Percentiles rank a stretch among this genome's conserved stretches.
Conservation (phyloP, 495 filamentous ascomycete genomes). For the Xanthoparmelia taractica region DNA sequence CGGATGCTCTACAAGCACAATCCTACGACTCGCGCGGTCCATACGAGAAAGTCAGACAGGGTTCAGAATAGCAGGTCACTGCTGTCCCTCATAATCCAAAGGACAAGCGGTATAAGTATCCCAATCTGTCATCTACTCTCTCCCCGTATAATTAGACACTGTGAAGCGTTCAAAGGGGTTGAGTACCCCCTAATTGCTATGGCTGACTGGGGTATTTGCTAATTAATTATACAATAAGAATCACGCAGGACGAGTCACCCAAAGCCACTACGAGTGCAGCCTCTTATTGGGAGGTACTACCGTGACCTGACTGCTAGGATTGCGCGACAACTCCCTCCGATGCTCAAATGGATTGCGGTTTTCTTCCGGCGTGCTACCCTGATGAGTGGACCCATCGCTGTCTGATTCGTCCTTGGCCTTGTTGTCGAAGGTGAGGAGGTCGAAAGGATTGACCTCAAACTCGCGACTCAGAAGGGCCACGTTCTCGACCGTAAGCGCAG, state of each 20-base stretch:
- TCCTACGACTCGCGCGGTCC: too few species aligned
- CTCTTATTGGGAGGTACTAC: not conserved
- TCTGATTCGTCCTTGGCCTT: not conserved
- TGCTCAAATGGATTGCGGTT: not conserved
- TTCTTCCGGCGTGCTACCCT: not conserved
- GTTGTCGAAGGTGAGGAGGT: not conserved
- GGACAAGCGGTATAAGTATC: too few species aligned
- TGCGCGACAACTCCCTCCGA: not conserved
- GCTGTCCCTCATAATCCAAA: too few species aligned
- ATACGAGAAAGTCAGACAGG: too few species aligned
- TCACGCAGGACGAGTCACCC: not conserved
- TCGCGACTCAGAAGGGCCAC: conserved; percentile 19
- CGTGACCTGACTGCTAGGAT: not conserved
- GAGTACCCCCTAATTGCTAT: not conserved
- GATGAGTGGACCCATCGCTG: not conserved
- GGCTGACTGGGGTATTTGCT: not conserved
- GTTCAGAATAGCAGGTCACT: too few species aligned
- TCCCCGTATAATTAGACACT: not conserved
- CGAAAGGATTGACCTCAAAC: conserved; percentile 16
- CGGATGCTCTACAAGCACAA: too few species aligned
- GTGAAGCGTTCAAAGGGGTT: not conserved
- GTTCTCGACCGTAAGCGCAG: conserved; percentile 24
- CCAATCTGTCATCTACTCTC: not conserved
- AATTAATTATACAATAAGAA: not conserved
- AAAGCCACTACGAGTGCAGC: not conserved